These are phyloP conservation scores for Phytophthora palmivora DNA, from an alignment of 352 stramenopile species.

Conservation along the genomic window DNA sequence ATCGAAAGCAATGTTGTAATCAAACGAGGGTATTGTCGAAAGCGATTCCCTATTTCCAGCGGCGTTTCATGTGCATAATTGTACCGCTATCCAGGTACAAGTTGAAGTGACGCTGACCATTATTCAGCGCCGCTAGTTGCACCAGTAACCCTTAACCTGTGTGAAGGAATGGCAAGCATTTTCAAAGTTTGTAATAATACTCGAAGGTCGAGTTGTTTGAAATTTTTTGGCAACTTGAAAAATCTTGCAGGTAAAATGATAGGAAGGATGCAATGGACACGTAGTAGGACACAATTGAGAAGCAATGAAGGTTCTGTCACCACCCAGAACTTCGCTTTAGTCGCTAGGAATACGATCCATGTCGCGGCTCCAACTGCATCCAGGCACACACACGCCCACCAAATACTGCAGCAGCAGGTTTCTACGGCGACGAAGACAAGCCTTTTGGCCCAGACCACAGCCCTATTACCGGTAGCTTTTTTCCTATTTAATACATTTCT, in stretches of 20 bases:
- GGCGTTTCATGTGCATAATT: slow-evolving; percentile 30
- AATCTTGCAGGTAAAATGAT: background rate
- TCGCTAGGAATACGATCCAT: slow-evolving; percentile 13
- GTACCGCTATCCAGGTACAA: slow-evolving; percentile 19
- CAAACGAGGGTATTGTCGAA: no score
- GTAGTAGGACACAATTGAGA: background rate
- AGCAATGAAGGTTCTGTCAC: background rate
- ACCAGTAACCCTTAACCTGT: no score
- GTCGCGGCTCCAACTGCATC: slow-evolving; percentile 18
- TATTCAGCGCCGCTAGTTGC: background rate
- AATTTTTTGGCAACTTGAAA: background rate
- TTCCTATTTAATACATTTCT: slow-evolving; percentile 1
- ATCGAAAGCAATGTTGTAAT: no score
- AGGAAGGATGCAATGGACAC: background rate
- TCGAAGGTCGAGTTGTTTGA: no score
- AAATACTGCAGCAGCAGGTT: slow-evolving; percentile 3
- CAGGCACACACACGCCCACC: background rate
- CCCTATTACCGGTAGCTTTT: slow-evolving; percentile 14
- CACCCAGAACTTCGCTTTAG: background rate
- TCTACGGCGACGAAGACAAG: slow-evolving; percentile 19
- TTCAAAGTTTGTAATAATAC: no score
- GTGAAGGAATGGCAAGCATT: no score
- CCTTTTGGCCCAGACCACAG: slow-evolving; percentile 6
- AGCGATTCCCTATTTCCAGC: slow-evolving; percentile 17
- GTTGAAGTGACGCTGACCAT: slow-evolving; percentile 27